phyloP scores from a whole-genome alignment of 176 grass and related monocot species.

The Elymus sibiricus region DNA sequence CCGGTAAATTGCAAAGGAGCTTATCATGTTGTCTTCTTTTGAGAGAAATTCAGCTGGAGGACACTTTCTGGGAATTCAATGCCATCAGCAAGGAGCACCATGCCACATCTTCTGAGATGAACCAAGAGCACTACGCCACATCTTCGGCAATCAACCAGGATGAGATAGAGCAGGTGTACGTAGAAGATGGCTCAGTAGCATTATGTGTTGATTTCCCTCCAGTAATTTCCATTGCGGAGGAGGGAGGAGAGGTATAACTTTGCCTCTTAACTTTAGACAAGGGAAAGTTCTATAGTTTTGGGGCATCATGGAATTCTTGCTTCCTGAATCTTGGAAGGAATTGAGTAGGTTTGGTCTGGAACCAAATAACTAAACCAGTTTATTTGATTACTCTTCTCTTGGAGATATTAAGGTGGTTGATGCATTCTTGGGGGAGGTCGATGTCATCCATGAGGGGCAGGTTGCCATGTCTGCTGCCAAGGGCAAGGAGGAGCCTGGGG shows the following conservation, averaged over 20 bases:
- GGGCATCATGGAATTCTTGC: background rate
- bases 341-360: slow-evolving; percentile 10
- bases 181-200: slow-evolving; percentile 36
- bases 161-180: background rate
- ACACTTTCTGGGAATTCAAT: slow-evolving; percentile 34
- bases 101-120: slow-evolving; percentile 10
- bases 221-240: slow-evolving; percentile 36
- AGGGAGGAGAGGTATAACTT: slow-evolving; percentile 19
- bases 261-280: slow-evolving; percentile 1
- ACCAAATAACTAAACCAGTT: slow-evolving; percentile 2
- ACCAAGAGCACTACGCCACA: slow-evolving; percentile 8
- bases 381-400: slow-evolving; percentile 15
- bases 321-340: background rate
- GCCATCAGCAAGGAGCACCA: slow-evolving; percentile 13
- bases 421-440: slow-evolving; percentile 46
- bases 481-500: slow-evolving; percentile 24
- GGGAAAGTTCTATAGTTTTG: background rate
- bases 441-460: slow-evolving; percentile 43
- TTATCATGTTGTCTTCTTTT: slow-evolving; percentile 26
- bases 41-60: slow-evolving; percentile 39
- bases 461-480: slow-evolving; percentile 20
- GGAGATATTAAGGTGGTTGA: slow-evolving; percentile 48
- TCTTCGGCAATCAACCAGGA: slow-evolving; percentile 23
- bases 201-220: slow-evolving; percentile 47
- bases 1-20: background rate